phyloP scores from a whole-genome alignment of 805 yeast genomes.

The Candida ovalis region DNA sequence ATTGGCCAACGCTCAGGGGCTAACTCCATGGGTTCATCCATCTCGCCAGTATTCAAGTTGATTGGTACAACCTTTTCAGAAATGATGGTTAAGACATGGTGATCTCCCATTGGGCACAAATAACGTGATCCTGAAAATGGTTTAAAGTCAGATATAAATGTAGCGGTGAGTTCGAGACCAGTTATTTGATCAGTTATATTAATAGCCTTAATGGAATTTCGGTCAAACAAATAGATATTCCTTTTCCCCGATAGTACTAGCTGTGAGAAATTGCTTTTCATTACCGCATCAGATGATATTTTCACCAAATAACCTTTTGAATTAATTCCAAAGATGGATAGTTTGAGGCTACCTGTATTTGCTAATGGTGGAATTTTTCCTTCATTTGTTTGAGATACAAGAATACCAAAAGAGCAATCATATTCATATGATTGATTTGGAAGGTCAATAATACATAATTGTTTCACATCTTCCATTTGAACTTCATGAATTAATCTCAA shows the following conservation, averaged over 20 bases:
- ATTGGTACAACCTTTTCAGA: too few species aligned
- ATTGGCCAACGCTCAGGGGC: too few species aligned
- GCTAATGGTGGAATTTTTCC: background rate
- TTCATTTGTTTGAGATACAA: background rate
- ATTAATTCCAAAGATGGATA: background rate
- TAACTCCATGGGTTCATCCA: too few species aligned
- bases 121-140: too few species aligned
- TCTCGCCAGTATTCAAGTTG: too few species aligned
- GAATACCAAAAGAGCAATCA: background rate
- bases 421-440: background rate
- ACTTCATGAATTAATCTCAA: background rate
- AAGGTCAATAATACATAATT: background rate
- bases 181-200: background rate
- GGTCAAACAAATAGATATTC: background rate
- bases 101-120: too few species aligned
- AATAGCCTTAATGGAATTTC: background rate
- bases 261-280: background rate
- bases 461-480: background rate
- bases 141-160: too few species aligned
- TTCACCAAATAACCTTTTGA: background rate
- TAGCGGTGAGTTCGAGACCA: too few species aligned
- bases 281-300: background rate
- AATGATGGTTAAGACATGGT: too few species aligned
- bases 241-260: background rate
- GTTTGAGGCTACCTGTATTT: background rate